phyloP scores from a whole-genome alignment of 164 flowering plant species.

The Stephania yunnanensis region DNA sequence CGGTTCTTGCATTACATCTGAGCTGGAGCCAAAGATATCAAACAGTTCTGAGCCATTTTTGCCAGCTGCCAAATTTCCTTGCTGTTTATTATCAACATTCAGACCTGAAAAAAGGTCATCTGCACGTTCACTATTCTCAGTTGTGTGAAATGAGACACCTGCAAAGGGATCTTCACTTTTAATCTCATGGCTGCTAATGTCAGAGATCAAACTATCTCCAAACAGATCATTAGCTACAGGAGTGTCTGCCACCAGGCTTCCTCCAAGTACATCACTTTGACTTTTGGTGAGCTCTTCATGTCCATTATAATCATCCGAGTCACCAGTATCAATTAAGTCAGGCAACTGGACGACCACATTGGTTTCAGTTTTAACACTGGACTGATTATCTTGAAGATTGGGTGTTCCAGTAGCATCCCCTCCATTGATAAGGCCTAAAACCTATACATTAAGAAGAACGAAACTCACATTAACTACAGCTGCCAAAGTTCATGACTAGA shows the following conservation, averaged over 20 bases:
- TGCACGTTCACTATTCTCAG: conserved; percentile 32
- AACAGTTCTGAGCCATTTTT: conserved; percentile 36
- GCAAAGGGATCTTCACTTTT: conserved; percentile 79
- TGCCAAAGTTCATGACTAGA: not conserved
- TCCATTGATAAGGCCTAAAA: conserved; percentile 59
- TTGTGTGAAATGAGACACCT: conserved; percentile 78
- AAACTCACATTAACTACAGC: conserved; percentile 1
- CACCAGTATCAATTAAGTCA: conserved; percentile 77
- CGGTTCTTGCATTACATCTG: conserved; percentile 29
- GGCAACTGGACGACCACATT: conserved; percentile 52
- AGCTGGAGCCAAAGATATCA: conserved; percentile 56
- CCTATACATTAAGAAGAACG: conserved; percentile 36
- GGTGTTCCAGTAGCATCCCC: conserved; percentile 23
- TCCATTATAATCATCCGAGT: conserved; percentile 34
- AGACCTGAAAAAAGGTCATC: conserved; percentile 78
- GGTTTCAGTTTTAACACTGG: conserved; percentile 29
- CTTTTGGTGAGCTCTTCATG: conserved; percentile 22
- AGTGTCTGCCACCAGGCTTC: conserved; percentile 18
- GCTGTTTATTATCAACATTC: conserved; percentile 40
- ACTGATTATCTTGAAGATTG: conserved; percentile 29
- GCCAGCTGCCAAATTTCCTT: conserved; percentile 16
- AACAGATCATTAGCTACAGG: conserved; percentile 69
- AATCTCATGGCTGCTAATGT: conserved; percentile 24
- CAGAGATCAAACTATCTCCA: conserved; percentile 43
- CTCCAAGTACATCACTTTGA: conserved; percentile 24